A percentile compares a stretch with the other conserved stretches of the same genome.
Conservation (phyloP, 2,329 filamentous ascomycete genomes). For the Aspergillus sp. region DNA sequence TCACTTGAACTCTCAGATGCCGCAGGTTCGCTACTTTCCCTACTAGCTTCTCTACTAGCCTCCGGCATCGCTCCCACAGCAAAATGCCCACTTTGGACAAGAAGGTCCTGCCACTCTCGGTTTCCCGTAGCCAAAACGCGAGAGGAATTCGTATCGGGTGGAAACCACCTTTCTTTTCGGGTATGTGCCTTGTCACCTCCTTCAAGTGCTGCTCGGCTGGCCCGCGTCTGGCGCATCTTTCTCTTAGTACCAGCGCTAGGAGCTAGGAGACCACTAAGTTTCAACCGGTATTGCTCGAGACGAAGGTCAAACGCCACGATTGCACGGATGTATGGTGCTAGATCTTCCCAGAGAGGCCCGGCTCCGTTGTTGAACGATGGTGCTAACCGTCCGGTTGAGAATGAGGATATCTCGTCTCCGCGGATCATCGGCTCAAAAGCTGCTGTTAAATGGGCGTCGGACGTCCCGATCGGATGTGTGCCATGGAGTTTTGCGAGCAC, state of each 20-base stretch:
- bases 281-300: slow-evolving; percentile 59
- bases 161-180: slow-evolving; percentile 65
- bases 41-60: slow-evolving; percentile 6
- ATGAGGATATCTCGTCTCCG: slow-evolving; percentile 24
- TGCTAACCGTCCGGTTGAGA: slow-evolving; percentile 33
- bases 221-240: slow-evolving; percentile 61
- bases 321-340: slow-evolving; percentile 81
- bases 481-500: slow-evolving; percentile 20
- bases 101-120: slow-evolving; percentile 32
- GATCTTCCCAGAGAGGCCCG: slow-evolving; percentile 59
- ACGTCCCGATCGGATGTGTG: slow-evolving; percentile 16
- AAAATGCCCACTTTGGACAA: slow-evolving; percentile 27
- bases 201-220: slow-evolving; percentile 68
- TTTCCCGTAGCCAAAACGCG: slow-evolving; percentile 59
- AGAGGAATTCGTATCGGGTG: slow-evolving; percentile 49
- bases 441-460: slow-evolving; percentile 34
- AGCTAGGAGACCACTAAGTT: slow-evolving; percentile 54
- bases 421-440: slow-evolving; percentile 48
- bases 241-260: slow-evolving; percentile 48
- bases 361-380: slow-evolving; percentile 71
- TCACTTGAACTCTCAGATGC: slow-evolving; percentile 12
- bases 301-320: slow-evolving; percentile 71
- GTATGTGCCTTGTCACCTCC: slow-evolving; percentile 60
- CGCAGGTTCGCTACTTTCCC: slow-evolving; percentile 8
- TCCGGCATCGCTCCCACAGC: slow-evolving; percentile 11